These are phyloP conservation scores for Sporodiniella umbellata DNA, from an alignment of 371 early-diverging fungal genomes.

Conservation along the genomic window DNA sequence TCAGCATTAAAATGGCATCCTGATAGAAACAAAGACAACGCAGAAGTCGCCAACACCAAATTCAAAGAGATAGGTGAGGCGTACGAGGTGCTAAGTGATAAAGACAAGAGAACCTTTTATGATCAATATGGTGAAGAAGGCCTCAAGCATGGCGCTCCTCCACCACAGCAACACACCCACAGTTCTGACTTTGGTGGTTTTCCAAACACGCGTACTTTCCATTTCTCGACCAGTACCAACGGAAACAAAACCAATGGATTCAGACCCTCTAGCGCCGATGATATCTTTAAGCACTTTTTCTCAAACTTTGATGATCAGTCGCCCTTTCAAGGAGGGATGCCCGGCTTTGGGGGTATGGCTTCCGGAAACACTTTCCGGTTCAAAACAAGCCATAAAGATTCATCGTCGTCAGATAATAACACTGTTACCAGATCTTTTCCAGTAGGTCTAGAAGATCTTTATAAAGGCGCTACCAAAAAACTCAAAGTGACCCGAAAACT, in stretches of 20 bases:
- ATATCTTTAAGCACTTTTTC: conserved; percentile 90
- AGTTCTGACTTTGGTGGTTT: conserved; percentile 25
- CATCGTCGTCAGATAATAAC: too few species aligned
- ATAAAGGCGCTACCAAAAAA: conserved; percentile 86
- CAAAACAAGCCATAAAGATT: conserved; percentile 31
- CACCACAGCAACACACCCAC: background rate
- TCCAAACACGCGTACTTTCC: conserved; percentile 48
- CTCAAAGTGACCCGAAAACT: conserved; percentile 89
- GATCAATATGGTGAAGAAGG: conserved; percentile 93
- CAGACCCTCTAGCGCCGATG: conserved; percentile 86
- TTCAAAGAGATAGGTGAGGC: conserved; percentile 82
- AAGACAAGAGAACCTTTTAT: conserved; percentile 80
- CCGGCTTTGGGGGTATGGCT: conserved; percentile 9
- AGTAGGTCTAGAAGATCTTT: conserved; percentile 90
- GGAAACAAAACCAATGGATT: conserved; percentile 37
- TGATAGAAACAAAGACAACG: conserved; percentile 46
- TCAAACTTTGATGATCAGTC: conserved; percentile 47
- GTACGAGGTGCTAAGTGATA: conserved; percentile 96
- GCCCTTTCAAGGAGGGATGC: conserved; percentile 9
- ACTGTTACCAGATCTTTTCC: conserved; percentile 71
- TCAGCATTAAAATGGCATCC: conserved; percentile 52
- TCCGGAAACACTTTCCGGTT: conserved; percentile 1
- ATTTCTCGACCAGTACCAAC: conserved; percentile 35
- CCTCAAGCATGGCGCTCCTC: conserved; percentile 63
- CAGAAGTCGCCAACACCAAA: conserved; percentile 24